These are phyloP conservation scores for Penicillium sp. DNA, from an alignment of 2,329 filamentous ascomycete genomes.

Conservation along the genomic window DNA sequence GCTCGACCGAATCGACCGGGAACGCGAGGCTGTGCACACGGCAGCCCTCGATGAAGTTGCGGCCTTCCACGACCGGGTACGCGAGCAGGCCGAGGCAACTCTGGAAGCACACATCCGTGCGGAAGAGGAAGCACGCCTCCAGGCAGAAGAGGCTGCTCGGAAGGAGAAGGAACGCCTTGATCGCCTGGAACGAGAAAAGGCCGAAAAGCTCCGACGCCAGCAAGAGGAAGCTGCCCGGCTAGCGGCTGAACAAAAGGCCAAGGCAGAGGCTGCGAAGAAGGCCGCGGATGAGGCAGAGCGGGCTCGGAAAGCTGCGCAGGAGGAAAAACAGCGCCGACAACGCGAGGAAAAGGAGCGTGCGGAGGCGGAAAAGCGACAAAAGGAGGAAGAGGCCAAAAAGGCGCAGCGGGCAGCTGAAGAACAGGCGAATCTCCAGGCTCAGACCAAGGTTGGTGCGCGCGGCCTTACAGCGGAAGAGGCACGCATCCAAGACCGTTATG, in stretches of 20 bases:
- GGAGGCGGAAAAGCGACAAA: slow-evolving; percentile 29
- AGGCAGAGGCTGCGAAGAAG: slow-evolving; percentile 29
- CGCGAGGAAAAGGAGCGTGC: slow-evolving; percentile 28
- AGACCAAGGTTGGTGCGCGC: slow-evolving; percentile 24
- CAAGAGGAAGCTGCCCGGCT: slow-evolving; percentile 35
- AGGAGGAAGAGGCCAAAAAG: slow-evolving; percentile 26
- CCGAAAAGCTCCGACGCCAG: slow-evolving; percentile 27
- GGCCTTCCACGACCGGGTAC: slow-evolving; percentile 61
- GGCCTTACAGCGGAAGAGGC: slow-evolving; percentile 34
- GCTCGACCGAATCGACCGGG: slow-evolving; percentile 57
- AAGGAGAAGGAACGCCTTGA: slow-evolving; percentile 31
- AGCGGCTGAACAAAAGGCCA: slow-evolving; percentile 33
- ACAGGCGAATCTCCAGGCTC: slow-evolving; percentile 25
- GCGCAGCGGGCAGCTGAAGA: slow-evolving; percentile 27
- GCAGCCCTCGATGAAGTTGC: slow-evolving; percentile 62
- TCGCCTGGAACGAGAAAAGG: slow-evolving; percentile 28
- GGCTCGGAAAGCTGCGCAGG: slow-evolving; percentile 34
- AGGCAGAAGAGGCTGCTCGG: slow-evolving; percentile 33
- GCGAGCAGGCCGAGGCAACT: slow-evolving; percentile 49
- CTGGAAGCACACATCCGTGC: slow-evolving; percentile 44
- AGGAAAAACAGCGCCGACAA: slow-evolving; percentile 31
- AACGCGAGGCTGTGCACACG: slow-evolving; percentile 58
- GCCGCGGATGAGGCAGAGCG: slow-evolving; percentile 31
- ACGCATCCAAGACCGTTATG: slow-evolving; percentile 44
- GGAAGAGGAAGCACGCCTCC: slow-evolving; percentile 34